Evolutionary conservation across 768 basidiomycete genomes (phyloP).

Genomic region (Leccinum subgranulosum): DNA sequence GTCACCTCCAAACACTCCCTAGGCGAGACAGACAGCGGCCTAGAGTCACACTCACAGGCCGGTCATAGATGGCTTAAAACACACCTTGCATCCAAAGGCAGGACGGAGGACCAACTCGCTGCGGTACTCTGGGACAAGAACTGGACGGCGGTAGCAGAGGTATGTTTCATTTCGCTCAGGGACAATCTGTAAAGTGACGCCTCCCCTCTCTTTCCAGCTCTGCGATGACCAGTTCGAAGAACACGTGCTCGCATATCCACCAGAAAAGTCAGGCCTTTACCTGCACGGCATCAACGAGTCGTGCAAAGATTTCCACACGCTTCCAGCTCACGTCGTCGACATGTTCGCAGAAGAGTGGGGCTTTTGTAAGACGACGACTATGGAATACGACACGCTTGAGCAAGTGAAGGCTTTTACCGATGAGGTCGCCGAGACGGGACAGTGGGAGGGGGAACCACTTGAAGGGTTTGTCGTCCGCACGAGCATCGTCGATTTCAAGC

Average conservation of each 20-base stretch:
- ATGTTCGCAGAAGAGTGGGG: constrained; percentile 88
- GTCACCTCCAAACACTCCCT: constrained; percentile 93
- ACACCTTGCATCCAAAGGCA: constrained; percentile 53
- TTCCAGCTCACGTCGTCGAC: constrained; percentile 63
- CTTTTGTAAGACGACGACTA: constrained; percentile 74
- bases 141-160: constrained; percentile 92
- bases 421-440: constrained; percentile 59
- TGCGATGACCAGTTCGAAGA: constrained; percentile 98
- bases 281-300: constrained; percentile 87
- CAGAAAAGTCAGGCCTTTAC: constrained; percentile 84
- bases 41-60: constrained; percentile 70
- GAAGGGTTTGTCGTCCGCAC: constrained; percentile 96
- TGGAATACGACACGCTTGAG: constrained; percentile 49
- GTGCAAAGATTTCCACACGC: constrained; percentile 64
- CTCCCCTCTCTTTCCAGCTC: constrained; percentile 55
- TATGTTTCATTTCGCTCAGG: constrained; percentile 31
- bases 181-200: neutral
- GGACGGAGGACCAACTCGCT: constrained; percentile 75
- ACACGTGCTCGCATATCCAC: constrained; percentile 83
- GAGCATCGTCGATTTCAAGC: constrained; percentile 47
- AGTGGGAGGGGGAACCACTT: constrained; percentile 80
- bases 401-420: constrained; percentile 75
- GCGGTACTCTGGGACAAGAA: constrained; percentile 71
- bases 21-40: constrained; percentile 47
- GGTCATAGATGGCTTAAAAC: constrained; percentile 81